Base-by-base conservation (phyloP, 2,329 filamentous ascomycete species). In the Pyrenophora tritici-repentis region DNA sequence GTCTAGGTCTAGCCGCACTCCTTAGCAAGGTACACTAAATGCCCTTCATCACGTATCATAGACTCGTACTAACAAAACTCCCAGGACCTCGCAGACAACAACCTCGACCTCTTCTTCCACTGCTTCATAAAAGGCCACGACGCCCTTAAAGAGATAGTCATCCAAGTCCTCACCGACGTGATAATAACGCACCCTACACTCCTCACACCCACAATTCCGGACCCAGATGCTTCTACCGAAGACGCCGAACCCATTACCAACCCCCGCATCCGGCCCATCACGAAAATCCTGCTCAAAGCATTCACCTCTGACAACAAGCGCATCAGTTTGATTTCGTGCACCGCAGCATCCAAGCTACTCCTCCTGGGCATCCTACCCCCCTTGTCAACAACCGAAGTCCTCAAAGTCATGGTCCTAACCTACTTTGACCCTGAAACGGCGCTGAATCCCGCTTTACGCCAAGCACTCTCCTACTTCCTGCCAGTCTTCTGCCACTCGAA, bases 81-180 rank as follows among this genome's bases (percentile, higher is more conserved):
- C 18, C 61, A 86, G 75, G 90, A 91, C 7, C 84, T 97, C 17
- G 94, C 94, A 0, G 88, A 93, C 68, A 91, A 96, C 72, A 97
- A 99, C 71, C 79, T 97, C 58, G 88, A 86, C 0, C 82, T 99
- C 3, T 99, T 99, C 75, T 89, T 97, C 73, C 92, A 96, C 72
- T 97, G 96, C 78, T 97, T 95, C 76, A 89, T 80, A 74, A 96
- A 96, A 77, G 94, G 94, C 1, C 91, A 97, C 67, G 86, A 94
- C 8, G 86, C 88, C 0, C 80, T 99, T 33, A 93, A 97, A 72
- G 89, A 93, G 42, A 96, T 91, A 7, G 89, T 91, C 0, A 77
- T 97, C 26, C 91, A 97, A 58, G 95, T 96, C 56, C 83, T 99
- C 26, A 92, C 91, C 8, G 94, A 99, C 72, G 93, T 97, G 61